A percentile compares a stretch with the other conserved stretches of the same genome.
phyloP scores from a whole-genome alignment of 1,284 basidiomycete genomes.

The Cryptococcus sp. region DNA sequence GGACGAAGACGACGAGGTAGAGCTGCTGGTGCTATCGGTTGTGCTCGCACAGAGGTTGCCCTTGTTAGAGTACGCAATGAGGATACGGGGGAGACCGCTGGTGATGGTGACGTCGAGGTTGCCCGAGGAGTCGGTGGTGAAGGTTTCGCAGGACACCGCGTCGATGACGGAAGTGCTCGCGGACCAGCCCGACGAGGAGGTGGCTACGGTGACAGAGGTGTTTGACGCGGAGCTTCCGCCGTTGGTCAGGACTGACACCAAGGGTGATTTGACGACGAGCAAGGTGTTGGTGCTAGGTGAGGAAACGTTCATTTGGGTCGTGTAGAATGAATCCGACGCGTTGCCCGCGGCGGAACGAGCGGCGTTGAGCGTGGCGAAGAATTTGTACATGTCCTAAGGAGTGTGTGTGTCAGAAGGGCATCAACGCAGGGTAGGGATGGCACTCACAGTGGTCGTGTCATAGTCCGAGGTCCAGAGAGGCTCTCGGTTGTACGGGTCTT shows the following conservation, averaged over 20 bases:
- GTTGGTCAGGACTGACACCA: constrained; percentile 69
- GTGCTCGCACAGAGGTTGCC: constrained; percentile 61
- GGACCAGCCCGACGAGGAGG: constrained; percentile 28
- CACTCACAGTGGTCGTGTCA: constrained; percentile 37
- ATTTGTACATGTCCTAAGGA: constrained; percentile 57
- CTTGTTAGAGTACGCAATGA: constrained; percentile 59
- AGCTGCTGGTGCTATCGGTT: not conserved
- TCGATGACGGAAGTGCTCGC: constrained; percentile 33
- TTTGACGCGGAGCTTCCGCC: constrained; percentile 23
- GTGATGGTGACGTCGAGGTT: constrained; percentile 33
- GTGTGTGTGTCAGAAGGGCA: not conserved
- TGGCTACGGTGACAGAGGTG: constrained; percentile 27
- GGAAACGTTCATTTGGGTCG: constrained; percentile 59
- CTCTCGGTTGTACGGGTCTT: constrained; percentile 51
- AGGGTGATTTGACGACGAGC: constrained; percentile 64
- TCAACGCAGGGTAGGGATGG: not conserved
- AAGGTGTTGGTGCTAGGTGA: constrained; percentile 55
- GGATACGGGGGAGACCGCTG: constrained; percentile 36
- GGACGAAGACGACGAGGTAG: not conserved
- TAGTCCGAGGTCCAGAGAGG: constrained; percentile 55
- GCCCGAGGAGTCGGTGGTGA: constrained; percentile 36
- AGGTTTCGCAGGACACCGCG: constrained; percentile 34
- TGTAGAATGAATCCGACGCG: constrained; percentile 57
- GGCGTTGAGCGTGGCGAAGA: constrained; percentile 63
- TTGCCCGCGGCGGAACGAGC: constrained; percentile 62